These are phyloP conservation scores for Mycena capillaripes DNA, from an alignment of 768 basidiomycete genomes.

Conservation along the genomic window DNA sequence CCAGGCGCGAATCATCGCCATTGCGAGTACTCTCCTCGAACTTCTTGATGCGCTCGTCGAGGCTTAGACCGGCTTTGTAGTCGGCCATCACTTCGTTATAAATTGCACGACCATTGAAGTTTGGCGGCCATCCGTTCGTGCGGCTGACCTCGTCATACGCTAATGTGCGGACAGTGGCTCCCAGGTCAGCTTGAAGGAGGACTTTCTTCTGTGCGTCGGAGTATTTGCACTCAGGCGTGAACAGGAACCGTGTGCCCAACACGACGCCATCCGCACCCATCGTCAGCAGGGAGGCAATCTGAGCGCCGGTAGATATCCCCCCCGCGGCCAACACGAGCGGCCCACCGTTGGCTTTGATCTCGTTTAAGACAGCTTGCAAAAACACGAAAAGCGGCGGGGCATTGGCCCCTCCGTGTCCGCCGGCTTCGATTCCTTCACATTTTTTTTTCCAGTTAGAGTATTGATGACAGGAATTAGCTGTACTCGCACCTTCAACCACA, in stretches of 20 bases:
- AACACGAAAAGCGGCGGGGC: slow-evolving; percentile 57
- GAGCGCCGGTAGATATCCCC: slow-evolving; percentile 59
- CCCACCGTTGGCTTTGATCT: slow-evolving; percentile 42
- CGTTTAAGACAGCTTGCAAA: slow-evolving; percentile 50
- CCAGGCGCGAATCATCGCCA: neutral
- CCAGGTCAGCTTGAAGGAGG: slow-evolving; percentile 49
- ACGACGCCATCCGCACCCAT: slow-evolving; percentile 62
- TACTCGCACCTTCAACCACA: slow-evolving; percentile 68
- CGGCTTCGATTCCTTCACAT: slow-evolving; percentile 4
- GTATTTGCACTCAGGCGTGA: slow-evolving; percentile 60
- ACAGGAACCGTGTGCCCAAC: too few species aligned
- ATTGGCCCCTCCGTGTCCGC: slow-evolving; percentile 37
- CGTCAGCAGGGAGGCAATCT: slow-evolving; percentile 57
- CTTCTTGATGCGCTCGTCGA: slow-evolving; percentile 44
- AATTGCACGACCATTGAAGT: slow-evolving; percentile 59
- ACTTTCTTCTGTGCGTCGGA: slow-evolving; percentile 52
- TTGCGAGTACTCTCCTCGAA: too few species aligned
- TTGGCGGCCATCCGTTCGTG: slow-evolving; percentile 55
- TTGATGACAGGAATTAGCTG: too few species aligned
- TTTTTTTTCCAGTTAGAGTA: too few species aligned
- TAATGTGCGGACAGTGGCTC: slow-evolving; percentile 52
- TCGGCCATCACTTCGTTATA: slow-evolving; percentile 50
- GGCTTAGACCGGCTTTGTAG: slow-evolving; percentile 41
- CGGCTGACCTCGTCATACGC: slow-evolving; percentile 57
- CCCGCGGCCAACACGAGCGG: slow-evolving; percentile 63